Base-by-base conservation (phyloP, 495 filamentous ascomycete species). In the Tirmania nivea region DNA sequence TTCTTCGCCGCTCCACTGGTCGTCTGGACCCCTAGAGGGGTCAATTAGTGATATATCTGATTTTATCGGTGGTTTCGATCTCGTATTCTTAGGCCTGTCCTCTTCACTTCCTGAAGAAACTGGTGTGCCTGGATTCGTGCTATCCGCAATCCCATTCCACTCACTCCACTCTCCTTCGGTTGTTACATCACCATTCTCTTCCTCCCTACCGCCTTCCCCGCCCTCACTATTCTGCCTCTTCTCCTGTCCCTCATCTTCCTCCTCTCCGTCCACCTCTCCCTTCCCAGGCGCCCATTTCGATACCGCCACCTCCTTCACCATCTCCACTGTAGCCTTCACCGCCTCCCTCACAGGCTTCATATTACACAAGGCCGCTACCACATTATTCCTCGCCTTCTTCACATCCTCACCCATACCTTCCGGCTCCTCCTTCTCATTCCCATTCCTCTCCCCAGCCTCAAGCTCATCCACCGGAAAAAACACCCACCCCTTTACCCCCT, bases 351-450 rank as follows among this genome's bases (percentile, higher is more conserved):
- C 84, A 2, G 78, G 75, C 21, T 74, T 79, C 20, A 79, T 79
- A 58, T 85, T 89, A 64, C 75, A 93, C 51, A 97, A 66, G 56
- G 83, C 75, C 55, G 83, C 87, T 37, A 75, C 76, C 10, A 96
- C 86, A 70, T 94, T 94, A 34, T 74, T 68, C 35, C 72, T 60
- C 11, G 70, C 71, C 11, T 65, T 42, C 36, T 68, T 66, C 50
- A 71, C 69, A n/a, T 75, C 71, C 21, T 73, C 70, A 1, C 67
- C 68, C n/a, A 69, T 55, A 52, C 56, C 16, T 58, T 49, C 57
- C 62, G 58, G n/a, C 20, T 57, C 63, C 68, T 52, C 65, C 69
- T 34, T 61, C 60, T 0, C 59, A 62, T 12, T 66, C 65, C n/a
- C 74, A 71, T 1, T 76, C 69, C 6, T 86, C 59, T 8, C 12